Evolutionary conservation across 2,329 filamentous ascomycete genomes (phyloP), one percentile per base, ranked within the genome.

Genomic region (Fusarium sp.): DNA sequence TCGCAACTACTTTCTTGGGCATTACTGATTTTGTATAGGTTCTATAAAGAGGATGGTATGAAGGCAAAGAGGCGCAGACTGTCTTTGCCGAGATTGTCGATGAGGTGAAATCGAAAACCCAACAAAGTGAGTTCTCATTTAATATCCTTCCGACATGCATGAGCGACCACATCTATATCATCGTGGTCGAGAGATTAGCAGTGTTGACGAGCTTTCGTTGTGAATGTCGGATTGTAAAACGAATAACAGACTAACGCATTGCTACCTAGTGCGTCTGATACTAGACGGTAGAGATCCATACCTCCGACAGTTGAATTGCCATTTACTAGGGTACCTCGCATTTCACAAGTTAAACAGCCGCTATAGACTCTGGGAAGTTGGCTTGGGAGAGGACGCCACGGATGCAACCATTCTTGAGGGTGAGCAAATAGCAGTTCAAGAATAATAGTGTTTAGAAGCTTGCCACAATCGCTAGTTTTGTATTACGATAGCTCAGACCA

Each of bases 41-140:
- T 58, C 9, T 61, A 38, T 5, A 61, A 63, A 15, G 57, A 63
- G 22, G 26, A 10, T 63, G 47, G 60, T 63, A 58, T 7, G 48
- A 61, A 7, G 19, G 15, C 0, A 61, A 61, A 38, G 36, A 43
- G 2, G n/a, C 32, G 0, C 28, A 29, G 4, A 12, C 10, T 0
- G 53, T 56, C 0, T 63, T 50, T 36, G 19, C 43, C 1, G 52
- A 63, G 1, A 46, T 61, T 2, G 26, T 57, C 0, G 7, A 32
- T 0, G 59, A 61, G 0, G 44, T 47, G 6, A 42, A 19, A 7
- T 7, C 4, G 0, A 31, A 47, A 11, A 12, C 25, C 0, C 4
- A 13, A 0, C 11, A 36, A 9, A 61, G 44, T 61, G 40, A 36
- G 54, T 56, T 26, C 5, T 7, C 3, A 12, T 4, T n/a, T n/a